A percentile compares a stretch with the other conserved stretches of the same genome.
Evolutionary conservation across 257 asterid genomes (phyloP).

Genomic region (Leptodermis oblonga): DNA sequence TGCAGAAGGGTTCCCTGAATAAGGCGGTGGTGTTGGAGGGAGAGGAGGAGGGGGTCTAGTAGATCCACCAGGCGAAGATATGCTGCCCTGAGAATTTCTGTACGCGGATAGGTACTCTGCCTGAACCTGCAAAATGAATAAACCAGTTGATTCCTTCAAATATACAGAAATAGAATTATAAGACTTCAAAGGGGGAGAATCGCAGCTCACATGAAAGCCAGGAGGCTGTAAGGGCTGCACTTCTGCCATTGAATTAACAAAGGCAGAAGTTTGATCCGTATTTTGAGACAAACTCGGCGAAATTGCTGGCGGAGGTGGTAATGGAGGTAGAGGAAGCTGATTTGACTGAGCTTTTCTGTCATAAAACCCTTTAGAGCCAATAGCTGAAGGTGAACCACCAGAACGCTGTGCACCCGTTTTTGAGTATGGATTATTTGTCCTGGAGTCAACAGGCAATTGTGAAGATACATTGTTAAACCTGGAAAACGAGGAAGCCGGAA

Average conservation of each 20-base stretch:
- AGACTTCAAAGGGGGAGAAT: not conserved
- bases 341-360: constrained; percentile 55
- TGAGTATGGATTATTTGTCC: constrained; percentile 43
- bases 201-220: constrained; percentile 47
- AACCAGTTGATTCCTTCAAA: constrained; percentile 12
- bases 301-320: constrained; percentile 55
- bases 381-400: constrained; percentile 31
- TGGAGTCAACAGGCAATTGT: constrained; percentile 47
- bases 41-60: constrained; percentile 75
- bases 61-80: constrained; percentile 56
- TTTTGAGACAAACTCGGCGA: constrained; percentile 46
- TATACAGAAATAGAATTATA: not conserved
- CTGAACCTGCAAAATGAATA: constrained; percentile 54
- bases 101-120: constrained; percentile 44
- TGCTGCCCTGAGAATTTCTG: constrained; percentile 44
- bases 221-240: constrained; percentile 44
- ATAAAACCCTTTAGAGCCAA: constrained; percentile 56
- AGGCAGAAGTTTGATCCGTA: constrained; percentile 45
- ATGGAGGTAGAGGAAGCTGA: constrained; percentile 73
- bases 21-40: constrained; percentile 85
- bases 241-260: constrained; percentile 40
- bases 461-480: constrained; percentile 39
- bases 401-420: constrained; percentile 35
- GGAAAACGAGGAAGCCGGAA: constrained; percentile 34
- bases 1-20: constrained; percentile 39